Evolutionary conservation across 129 eudicot species (phyloP), one percentile per base, ranked within the genome.

Genomic region (Tagetes patula): DNA sequence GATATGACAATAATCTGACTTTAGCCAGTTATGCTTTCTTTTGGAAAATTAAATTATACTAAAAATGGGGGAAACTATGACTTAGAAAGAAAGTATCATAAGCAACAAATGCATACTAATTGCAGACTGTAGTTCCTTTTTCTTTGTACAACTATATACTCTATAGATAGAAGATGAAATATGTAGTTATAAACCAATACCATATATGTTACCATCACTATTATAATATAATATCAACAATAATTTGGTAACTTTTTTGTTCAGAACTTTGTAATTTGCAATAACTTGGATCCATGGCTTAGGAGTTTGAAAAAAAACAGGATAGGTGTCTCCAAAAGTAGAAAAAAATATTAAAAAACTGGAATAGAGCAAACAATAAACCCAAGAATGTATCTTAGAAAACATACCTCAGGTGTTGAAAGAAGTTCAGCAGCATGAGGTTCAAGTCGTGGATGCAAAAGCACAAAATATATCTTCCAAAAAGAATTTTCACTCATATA

Each of bases 401-500:
- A 75, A 75, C 70, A 70, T 71, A 95, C 99, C 88, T 90, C 86
- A 8, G 96, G 88, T 59, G 99, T 95, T 68, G 96, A 87, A 59
- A 95, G 80, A 76, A 90, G 85, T 58, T 77, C 82, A 55, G 99
- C 99, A 56, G 85, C 97, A 14, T 86, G 71, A 69, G 82, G 84
- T 49, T 75, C 85, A n/a, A 95, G 91, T 81, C 89, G 88, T 31
- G 96, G 97, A 75, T 86, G 97, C 77, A 95, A 67, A 47, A 95
- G 97, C 27, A 90, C 96, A 83, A 90, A 95, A 69, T 95, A 95
- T 38, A 95, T 90, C 85, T 84, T 88, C 99, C 99, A 95, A 78
- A 95, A 95, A 73, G 82, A 68, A 53, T 71, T 67, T 80, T 90
- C 99, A 72, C 86, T 86, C 91, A 95, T 95, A 67, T 86, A 85